Conservation (phyloP, 352 stramenopile genomes). For the Blastocystis sp. region DNA sequence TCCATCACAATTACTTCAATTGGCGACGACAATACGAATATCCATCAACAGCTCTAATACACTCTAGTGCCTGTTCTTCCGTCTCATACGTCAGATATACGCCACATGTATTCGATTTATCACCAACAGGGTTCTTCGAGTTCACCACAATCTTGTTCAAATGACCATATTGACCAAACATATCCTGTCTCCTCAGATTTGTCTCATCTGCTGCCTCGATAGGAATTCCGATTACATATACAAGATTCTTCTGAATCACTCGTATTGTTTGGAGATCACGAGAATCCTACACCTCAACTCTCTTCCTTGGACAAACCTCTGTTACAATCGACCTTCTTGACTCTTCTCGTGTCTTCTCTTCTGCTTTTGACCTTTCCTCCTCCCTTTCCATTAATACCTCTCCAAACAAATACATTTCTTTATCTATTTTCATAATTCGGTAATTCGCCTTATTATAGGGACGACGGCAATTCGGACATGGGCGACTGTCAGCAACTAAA, state of each 20-base stretch:
- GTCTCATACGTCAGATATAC: conserved; percentile 85
- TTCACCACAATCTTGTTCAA: conserved; percentile 86
- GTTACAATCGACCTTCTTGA: not conserved
- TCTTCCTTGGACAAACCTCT: not conserved
- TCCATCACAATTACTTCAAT: not conserved
- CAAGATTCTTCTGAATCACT: conserved; percentile 84
- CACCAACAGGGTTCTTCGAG: conserved; percentile 68
- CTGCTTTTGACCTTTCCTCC: not conserved
- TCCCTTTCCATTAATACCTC: not conserved
- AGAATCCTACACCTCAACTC: conserved; percentile 10
- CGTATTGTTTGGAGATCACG: conserved; percentile 72
- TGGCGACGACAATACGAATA: conserved; percentile 57
- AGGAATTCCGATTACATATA: conserved; percentile 85
- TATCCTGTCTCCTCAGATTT: conserved; percentile 75
- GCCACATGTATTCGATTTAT: conserved; percentile 69
- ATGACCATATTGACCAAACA: conserved; percentile 84
- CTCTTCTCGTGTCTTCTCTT: not conserved
- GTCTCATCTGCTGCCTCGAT: conserved; percentile 76
- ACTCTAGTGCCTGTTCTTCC: conserved; percentile 79
- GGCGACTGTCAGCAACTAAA: conserved; percentile 90
- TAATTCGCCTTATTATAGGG: conserved; percentile 81
- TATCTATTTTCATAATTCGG: not conserved
- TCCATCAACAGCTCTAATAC: conserved; percentile 84
- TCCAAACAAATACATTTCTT: not conserved
- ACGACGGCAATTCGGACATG: conserved; percentile 90